Evolutionary conservation across 2,329 filamentous ascomycete genomes (phyloP).

Genomic region (Alternaria triticimaculans): DNA sequence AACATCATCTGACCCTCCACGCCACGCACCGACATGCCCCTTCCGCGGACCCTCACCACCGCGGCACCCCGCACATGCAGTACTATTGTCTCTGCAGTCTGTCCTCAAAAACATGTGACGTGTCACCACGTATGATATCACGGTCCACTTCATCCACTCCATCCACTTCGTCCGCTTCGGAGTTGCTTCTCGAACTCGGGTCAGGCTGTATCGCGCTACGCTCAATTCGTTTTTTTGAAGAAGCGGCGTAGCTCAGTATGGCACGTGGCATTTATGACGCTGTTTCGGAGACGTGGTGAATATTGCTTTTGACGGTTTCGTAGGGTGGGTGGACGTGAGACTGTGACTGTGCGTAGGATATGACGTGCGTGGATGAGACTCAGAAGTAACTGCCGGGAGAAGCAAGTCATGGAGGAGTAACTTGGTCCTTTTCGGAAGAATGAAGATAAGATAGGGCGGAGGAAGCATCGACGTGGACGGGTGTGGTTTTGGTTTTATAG

Average conservation of each 20-base stretch:
- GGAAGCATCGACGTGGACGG: neutral
- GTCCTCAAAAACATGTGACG: neutral
- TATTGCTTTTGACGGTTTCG: neutral
- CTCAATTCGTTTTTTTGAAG: neutral
- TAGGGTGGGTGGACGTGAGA: neutral
- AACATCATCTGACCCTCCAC: conserved; percentile 1
- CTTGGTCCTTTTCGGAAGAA: neutral
- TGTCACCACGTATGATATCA: neutral
- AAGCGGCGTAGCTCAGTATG: neutral
- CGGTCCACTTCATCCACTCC: neutral
- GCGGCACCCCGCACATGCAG: neutral
- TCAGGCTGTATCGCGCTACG: neutral
- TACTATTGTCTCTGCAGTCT: neutral
- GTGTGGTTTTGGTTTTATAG: neutral
- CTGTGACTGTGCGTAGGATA: neutral
- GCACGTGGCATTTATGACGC: neutral
- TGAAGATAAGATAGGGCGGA: neutral
- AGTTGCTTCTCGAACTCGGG: neutral
- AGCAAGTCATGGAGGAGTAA: neutral
- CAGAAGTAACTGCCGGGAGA: neutral
- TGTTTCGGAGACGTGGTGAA: neutral
- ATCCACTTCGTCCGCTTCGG: neutral
- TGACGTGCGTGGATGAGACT: neutral
- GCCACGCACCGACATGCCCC: neutral
- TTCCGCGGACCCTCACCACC: neutral